Evolutionary conservation across 345 rosid genomes (phyloP), one percentile per base, ranked within the genome.

Genomic region (Sonneratia caseolaris): DNA sequence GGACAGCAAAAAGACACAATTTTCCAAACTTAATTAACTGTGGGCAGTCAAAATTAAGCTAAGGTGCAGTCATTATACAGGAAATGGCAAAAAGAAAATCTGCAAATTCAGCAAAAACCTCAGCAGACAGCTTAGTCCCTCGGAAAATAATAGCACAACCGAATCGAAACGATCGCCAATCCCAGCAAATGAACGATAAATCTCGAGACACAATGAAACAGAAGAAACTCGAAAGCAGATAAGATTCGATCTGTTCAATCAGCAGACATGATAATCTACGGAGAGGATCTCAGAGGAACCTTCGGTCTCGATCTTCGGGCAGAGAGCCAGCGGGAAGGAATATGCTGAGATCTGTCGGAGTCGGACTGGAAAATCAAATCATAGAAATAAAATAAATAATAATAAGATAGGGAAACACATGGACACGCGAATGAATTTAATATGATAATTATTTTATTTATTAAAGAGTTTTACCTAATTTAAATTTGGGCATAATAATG

Each of bases 271-370:
- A 45, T 36, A 16, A 22, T 21, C 0, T 9, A 45, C 19, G 22
- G 70, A 38, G 43, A 36, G 19, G 53, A 48, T 42, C 53, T 45
- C 37, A 40, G 64, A 64, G 32, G 32, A 27, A 27, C 32, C 32
- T 27, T 27, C 32, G 32, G 32, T 27, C 32, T 27, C 32, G 32
- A 27, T 27, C 32, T 27, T 27, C 1, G 32, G 68, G 4, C 3
- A 3, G 37, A 11, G 9, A 35, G 56, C 37, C 27, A 57, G 49
- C 43, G 21, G 24, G 35, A 38, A 66, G 16, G 18, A 40, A 48
- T 5, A 10, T 38, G 67, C 70, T 53, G 67, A 67, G 76, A 73
- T 73, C 71, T 55, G 76, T 45, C 43, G 71, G 35, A 56, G 32
- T 27, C 32, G 32, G 32, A 27, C 32, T 38, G 64, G 38, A 32